Percentiles rank a stretch among this genome's conserved stretches.
phyloP scores from a whole-genome alignment of 116 monocot species.

The Iris pallida region DNA sequence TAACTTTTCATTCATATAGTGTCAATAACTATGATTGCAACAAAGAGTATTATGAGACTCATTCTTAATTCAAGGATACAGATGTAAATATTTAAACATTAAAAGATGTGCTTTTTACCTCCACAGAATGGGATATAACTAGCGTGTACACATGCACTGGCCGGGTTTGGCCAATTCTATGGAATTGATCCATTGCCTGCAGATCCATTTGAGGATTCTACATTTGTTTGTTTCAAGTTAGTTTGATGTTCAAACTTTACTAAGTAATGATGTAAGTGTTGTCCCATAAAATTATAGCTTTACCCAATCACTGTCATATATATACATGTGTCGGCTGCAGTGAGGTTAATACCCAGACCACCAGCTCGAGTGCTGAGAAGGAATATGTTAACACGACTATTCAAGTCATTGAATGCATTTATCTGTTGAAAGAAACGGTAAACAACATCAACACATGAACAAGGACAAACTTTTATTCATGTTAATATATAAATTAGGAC shows the following conservation, averaged over 20 bases:
- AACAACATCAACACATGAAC: too few species aligned
- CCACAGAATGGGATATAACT: conserved; percentile 75
- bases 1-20: too few species aligned
- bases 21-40: too few species aligned
- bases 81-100: too few species aligned
- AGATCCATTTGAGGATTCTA: conserved; percentile 97
- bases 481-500: too few species aligned
- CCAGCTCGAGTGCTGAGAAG: conserved; percentile 94
- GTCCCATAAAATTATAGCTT: too few species aligned
- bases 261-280: too few species aligned
- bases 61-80: too few species aligned
- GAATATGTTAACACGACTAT: conserved; percentile 60
- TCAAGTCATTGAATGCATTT: conserved; percentile 67
- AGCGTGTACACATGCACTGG: conserved; percentile 85
- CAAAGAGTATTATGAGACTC: too few species aligned
- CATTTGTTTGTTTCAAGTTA: too few species aligned
- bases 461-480: too few species aligned
- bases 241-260: conserved; percentile 32
- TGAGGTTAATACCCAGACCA: conserved; percentile 93
- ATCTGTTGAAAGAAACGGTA: conserved; percentile 46
- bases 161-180: conserved; percentile 77
- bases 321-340: conserved; percentile 93
- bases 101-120: conserved; percentile 31
- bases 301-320: too few species aligned
- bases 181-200: conserved; percentile 94